A percentile compares a stretch with the other conserved stretches of the same genome.
Evolutionary conservation across 2,329 filamentous ascomycete genomes (phyloP).

Genomic region (Colletotrichum eleusines): DNA sequence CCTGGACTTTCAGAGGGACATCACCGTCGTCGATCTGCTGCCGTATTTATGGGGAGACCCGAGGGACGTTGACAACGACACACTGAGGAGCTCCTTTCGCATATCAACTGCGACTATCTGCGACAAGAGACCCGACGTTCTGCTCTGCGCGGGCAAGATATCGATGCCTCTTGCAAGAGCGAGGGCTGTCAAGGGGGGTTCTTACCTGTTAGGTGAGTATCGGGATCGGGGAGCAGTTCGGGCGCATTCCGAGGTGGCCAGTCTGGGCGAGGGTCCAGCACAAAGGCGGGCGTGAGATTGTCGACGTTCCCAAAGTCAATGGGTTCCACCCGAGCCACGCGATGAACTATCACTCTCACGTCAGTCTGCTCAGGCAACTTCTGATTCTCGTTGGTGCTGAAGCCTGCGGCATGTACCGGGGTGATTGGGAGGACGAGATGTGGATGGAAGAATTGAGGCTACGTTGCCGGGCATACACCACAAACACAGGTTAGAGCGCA

Average conservation of each 20-base stretch:
- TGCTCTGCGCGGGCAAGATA: slow-evolving; percentile 4
- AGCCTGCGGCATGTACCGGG: not conserved
- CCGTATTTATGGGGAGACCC: not conserved
- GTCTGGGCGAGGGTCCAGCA: not conserved
- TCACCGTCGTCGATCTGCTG: not conserved
- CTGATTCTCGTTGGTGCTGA: slow-evolving; percentile 25
- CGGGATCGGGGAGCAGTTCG: not conserved
- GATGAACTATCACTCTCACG: slow-evolving; percentile 39
- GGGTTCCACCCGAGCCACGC: slow-evolving; percentile 43
- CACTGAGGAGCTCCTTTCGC: not conserved
- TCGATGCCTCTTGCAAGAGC: not conserved
- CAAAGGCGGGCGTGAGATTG: not conserved
- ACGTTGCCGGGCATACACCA: not conserved
- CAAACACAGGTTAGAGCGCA: not conserved
- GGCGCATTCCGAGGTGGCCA: not conserved
- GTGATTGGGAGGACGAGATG: not conserved
- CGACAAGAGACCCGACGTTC: not conserved
- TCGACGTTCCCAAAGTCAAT: slow-evolving; percentile 37
- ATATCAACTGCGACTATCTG: not conserved
- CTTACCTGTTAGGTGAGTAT: not conserved
- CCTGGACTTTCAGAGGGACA: not conserved
- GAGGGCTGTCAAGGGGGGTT: not conserved
- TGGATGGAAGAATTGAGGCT: not conserved
- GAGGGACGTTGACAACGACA: not conserved
- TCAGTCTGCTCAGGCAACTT: slow-evolving; percentile 37